Base-by-base conservation (phyloP, 345 rosid genomes). In the Turnera subulata region DNA sequence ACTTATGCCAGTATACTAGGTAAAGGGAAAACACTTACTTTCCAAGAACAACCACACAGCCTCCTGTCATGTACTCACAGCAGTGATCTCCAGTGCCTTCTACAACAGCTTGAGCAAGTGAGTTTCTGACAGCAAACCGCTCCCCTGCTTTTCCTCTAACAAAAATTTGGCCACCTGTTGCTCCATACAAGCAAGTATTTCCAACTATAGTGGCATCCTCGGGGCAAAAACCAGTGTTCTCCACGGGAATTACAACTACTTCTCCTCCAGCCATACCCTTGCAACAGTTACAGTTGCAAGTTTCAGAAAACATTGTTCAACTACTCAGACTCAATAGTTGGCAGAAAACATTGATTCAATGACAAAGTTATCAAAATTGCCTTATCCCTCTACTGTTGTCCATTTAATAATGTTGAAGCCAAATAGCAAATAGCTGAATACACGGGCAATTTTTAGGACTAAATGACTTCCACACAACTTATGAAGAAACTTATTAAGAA, bases 191-290 rank as follows among this genome's bases (percentile, higher is more conserved):
- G 74, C 99, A 93, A 56, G 97, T 93, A 45, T 89, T 93, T 35
- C 99, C 99, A 1, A 93, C 97, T 59, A 93, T 93, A 2, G 99
- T 65, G 56, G 99, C 97, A 53, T 93, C 89, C 74, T 93, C 99
- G 0, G 97, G 94, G 61, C 66, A 76, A 78, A 89, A 93, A 12
- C 99, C 99, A 19, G 80, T 76, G 46, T 56, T 58, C 23, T 89
- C 94, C 33, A 81, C 84, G 9, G 99, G 92, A 55, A 83, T 82
- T 63, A 93, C 90, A 14, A 89, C 92, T 76, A 93, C 29, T 73
- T 89, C 99, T 65, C 99, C 96, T 58, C 99, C 99, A 40, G 99
- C 99, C 91, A 93, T 93, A 66, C 99, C 96, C 99, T 93, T 52
- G 2, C 21, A 56, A 61, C 44, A 69, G 67, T 70, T 43, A 62